Percentiles rank a stretch among this genome's conserved stretches.
phyloP scores from a whole-genome alignment of 148 eudicot genomes.

The Heliosperma pusillum region DNA sequence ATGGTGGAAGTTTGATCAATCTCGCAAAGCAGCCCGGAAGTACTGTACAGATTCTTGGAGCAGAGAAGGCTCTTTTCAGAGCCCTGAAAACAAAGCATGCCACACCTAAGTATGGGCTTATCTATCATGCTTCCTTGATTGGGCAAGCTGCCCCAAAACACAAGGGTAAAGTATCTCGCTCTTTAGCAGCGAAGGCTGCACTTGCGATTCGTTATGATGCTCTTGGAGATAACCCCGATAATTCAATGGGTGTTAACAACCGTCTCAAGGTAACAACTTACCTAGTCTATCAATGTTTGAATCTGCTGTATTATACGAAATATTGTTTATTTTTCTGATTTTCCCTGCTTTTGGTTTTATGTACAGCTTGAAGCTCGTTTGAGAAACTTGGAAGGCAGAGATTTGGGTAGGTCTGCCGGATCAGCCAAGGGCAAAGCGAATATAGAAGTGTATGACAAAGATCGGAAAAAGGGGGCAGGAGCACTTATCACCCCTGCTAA shows the following conservation, averaged over 20 bases:
- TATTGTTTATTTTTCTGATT: constrained; percentile 6
- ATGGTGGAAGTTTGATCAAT: constrained; percentile 89
- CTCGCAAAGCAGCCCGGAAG: constrained; percentile 98
- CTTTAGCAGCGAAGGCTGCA: constrained; percentile 89
- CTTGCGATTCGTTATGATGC: constrained; percentile 91
- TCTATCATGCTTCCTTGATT: constrained; percentile 87
- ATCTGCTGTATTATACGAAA: background rate
- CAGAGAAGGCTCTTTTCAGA: constrained; percentile 94
- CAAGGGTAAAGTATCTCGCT: constrained; percentile 89
- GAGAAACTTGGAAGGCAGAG: constrained; percentile 85
- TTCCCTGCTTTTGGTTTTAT: background rate
- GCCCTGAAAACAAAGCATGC: constrained; percentile 96
- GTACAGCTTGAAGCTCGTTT: constrained; percentile 80
- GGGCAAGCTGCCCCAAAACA: constrained; percentile 97
- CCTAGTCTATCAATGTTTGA: background rate
- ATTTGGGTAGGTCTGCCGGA: constrained; percentile 77
- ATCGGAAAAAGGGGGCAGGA: constrained; percentile 73
- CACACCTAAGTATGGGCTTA: constrained; percentile 94
- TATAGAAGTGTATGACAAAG: constrained; percentile 86
- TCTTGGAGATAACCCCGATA: constrained; percentile 77
- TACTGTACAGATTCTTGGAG: constrained; percentile 96
- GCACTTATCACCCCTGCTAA: constrained; percentile 85
- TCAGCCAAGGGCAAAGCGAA: constrained; percentile 94
- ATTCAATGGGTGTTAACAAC: constrained; percentile 83
- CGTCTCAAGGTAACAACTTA: constrained; percentile 56